Evolutionary conservation across 345 rosid species (phyloP), one percentile per base, ranked within the genome.

Genomic region (Salix dunnii): DNA sequence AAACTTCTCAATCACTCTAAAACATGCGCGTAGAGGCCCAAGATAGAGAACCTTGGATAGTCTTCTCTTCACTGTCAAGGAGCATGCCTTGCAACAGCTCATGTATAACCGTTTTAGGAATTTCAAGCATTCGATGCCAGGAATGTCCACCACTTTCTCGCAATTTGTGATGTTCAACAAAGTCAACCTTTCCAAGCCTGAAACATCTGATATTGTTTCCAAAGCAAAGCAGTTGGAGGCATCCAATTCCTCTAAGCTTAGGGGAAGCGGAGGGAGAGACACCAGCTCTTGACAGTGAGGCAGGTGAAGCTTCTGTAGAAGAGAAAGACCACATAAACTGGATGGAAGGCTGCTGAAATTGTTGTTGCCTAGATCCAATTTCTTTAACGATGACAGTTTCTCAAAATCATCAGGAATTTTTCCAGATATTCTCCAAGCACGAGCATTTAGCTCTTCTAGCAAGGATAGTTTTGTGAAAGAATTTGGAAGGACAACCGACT

Each of bases 201-300:
- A 81, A 18, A 87, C 70, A 66, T 87, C 88, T 23, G 67, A 10
- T 28, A 84, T 55, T 16, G 7, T 58, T 75, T 84, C 85, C 76
- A 87, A 67, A 55, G 85, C 75, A 42, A 77, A 23, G 69, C 92
- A 89, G 79, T 87, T 78, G 33, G 85, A 71, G 25, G 72, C 77
- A 68, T 77, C 70, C 67, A 89, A n/a, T 33, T 74, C 74, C 36
- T 68, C 48, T 79, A 89, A 82, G 60, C 85, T 84, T 1, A 84
- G 83, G 40, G 92, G 90, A 55, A 89, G 84, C 11, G 80, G 83
- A 64, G 92, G 89, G 70, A 89, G 85, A 65, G 67, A 79, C 74
- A 25, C 60, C 1, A 87, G 89, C 75, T 85, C 76, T 38, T 75
- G 38, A 65, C 90, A 89, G 27, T 79, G 14, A 14, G 79, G 55